Evolutionary conservation across 768 basidiomycete species (phyloP).

Genomic region (Phanerochaete sordida): DNA sequence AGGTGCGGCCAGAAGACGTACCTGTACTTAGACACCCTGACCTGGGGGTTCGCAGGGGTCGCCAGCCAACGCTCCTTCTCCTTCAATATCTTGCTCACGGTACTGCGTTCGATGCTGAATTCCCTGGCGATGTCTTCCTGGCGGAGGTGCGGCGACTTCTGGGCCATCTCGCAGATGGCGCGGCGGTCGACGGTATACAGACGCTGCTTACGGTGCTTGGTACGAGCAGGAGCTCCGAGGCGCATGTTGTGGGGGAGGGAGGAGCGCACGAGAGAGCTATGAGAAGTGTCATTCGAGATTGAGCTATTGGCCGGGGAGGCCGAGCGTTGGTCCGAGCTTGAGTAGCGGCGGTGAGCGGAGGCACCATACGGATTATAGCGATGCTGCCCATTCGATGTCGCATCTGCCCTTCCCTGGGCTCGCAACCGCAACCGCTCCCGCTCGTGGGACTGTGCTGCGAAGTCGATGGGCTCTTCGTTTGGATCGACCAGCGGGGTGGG

Average conservation of each 20-base stretch:
- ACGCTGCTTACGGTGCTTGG: slow-evolving; percentile 66
- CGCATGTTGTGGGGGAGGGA: slow-evolving; percentile 7
- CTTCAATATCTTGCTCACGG: slow-evolving; percentile 91
- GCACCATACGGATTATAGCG: not conserved
- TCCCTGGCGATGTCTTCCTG: slow-evolving; percentile 81
- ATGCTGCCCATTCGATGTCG: no score
- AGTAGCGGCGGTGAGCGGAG: slow-evolving; percentile 44
- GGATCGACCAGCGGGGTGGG: not conserved
- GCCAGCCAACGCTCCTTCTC: slow-evolving; percentile 80
- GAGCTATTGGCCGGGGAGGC: slow-evolving; percentile 63
- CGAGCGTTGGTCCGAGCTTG: slow-evolving; percentile 47
- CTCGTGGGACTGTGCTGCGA: not conserved
- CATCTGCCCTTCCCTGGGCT: no score
- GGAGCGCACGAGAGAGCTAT: slow-evolving; percentile 15
- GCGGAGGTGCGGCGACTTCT: slow-evolving; percentile 59
- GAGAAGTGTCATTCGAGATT: slow-evolving; percentile 42
- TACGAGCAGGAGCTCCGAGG: slow-evolving; percentile 23
- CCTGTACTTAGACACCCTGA: slow-evolving; percentile 70
- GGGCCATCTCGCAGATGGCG: slow-evolving; percentile 66
- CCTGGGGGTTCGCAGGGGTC: slow-evolving; percentile 53
- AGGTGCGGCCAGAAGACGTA: slow-evolving; percentile 22
- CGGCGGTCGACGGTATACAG: slow-evolving; percentile 74
- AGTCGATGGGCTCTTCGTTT: not conserved
- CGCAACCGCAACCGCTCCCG: not conserved
- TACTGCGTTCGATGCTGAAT: slow-evolving; percentile 85